Conservation (phyloP, 306 rosid genomes). For the Nissolia schottii region DNA sequence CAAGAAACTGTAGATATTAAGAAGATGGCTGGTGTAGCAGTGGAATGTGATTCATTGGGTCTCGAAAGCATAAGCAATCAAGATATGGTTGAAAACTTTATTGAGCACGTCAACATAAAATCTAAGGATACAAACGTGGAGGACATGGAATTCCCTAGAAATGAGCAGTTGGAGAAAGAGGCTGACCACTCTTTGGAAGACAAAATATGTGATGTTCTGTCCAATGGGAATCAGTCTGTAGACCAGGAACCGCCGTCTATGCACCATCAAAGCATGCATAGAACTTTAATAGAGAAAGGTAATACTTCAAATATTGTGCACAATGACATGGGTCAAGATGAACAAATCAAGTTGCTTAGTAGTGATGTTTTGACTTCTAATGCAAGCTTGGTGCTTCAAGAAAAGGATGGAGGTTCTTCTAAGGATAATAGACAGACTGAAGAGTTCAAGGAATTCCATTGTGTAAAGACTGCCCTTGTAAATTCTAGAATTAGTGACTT, state of each 20-base stretch:
- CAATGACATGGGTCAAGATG: slow-evolving; percentile 23
- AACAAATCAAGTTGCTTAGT: slow-evolving; percentile 18
- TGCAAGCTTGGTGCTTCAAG: slow-evolving; percentile 29
- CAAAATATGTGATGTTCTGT: slow-evolving; percentile 15
- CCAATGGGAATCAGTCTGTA: slow-evolving; percentile 23
- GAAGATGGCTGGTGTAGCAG: slow-evolving; percentile 18
- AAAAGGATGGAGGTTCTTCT: neutral
- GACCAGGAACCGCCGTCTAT: slow-evolving; percentile 27
- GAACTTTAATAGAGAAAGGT: neutral
- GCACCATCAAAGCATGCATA: neutral
- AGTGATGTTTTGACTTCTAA: slow-evolving; percentile 25
- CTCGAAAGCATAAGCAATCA: slow-evolving; percentile 17
- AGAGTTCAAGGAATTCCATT: slow-evolving; percentile 24
- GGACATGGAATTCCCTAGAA: slow-evolving; percentile 23
- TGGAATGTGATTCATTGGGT: slow-evolving; percentile 9
- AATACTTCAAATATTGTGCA: slow-evolving; percentile 21
- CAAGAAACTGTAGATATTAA: slow-evolving; percentile 20
- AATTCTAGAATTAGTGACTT: slow-evolving; percentile 19
- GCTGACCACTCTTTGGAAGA: slow-evolving; percentile 19
- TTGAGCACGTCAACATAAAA: slow-evolving; percentile 14
- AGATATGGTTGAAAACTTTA: slow-evolving; percentile 14
- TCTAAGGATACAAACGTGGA: slow-evolving; percentile 21
- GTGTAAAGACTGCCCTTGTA: slow-evolving; percentile 25
- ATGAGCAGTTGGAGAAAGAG: slow-evolving; percentile 30
- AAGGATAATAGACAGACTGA: slow-evolving; percentile 26